These are phyloP conservation scores for Termitomyces sp. DNA, from an alignment of 768 basidiomycete genomes.

Conservation along the genomic window DNA sequence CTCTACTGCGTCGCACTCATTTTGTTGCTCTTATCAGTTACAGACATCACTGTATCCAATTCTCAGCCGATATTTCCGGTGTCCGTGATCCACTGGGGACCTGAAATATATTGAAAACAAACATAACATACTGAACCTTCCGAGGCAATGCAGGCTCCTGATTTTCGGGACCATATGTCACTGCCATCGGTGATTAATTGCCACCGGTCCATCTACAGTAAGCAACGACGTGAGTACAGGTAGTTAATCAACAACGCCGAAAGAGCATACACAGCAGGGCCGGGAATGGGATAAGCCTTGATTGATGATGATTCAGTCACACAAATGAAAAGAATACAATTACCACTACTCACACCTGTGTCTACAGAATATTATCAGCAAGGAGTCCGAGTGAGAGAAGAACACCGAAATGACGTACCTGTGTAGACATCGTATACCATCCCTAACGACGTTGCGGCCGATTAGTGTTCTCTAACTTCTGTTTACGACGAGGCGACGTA, in stretches of 20 bases:
- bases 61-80: background rate
- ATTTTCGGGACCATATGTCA: background rate
- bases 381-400: background rate
- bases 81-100: background rate
- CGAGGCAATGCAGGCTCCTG: background rate
- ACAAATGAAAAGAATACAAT: background rate
- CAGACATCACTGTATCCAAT: background rate
- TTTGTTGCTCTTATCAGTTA: background rate
- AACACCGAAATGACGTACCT: constrained; percentile 19
- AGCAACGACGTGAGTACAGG: background rate
- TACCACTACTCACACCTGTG: constrained; percentile 19
- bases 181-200: background rate
- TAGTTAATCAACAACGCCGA: background rate
- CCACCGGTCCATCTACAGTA: constrained; percentile 16
- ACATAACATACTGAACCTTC: background rate
- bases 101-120: background rate
- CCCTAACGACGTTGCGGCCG: background rate
- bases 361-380: constrained; percentile 17
- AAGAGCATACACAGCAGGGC: constrained; percentile 33
- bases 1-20: background rate
- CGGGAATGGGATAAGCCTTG: constrained; percentile 36
- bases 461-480: background rate
- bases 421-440: constrained; percentile 34
- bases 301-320: background rate
- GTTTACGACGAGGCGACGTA: background rate